Percentiles rank a stretch among this genome's conserved stretches.
These are phyloP conservation scores for Glycine latifolia DNA, from an alignment of 306 rosid species.

Conservation along the genomic window DNA sequence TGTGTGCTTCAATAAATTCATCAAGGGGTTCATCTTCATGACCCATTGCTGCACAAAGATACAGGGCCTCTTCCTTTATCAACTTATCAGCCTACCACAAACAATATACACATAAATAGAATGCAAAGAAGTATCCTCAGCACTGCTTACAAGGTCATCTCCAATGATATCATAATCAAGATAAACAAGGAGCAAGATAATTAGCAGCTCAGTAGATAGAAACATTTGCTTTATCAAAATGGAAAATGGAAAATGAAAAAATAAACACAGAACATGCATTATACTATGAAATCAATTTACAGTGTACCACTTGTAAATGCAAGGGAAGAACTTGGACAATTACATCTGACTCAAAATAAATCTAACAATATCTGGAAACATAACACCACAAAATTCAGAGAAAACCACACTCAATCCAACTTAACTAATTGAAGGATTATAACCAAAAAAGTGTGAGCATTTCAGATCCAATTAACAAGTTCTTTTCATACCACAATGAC, in stretches of 20 bases:
- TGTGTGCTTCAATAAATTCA: slow-evolving; percentile 87
- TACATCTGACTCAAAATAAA: slow-evolving; percentile 7
- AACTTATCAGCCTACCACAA: slow-evolving; percentile 71
- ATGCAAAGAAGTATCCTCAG: background rate
- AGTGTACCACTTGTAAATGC: background rate
- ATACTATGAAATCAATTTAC: background rate
- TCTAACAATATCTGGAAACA: slow-evolving; percentile 5
- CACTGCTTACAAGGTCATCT: slow-evolving; percentile 2
- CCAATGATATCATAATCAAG: background rate
- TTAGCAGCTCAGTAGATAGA: background rate
- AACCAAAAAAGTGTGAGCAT: background rate
- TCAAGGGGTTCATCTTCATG: slow-evolving; percentile 77
- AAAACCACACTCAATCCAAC: background rate
- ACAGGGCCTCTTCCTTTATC: slow-evolving; percentile 72
- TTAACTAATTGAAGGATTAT: slow-evolving; percentile 17
- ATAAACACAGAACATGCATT: background rate
- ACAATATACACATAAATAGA: slow-evolving; percentile 9
- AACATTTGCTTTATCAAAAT: background rate
- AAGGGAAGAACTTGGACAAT: background rate
- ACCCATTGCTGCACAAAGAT: slow-evolving; percentile 79
- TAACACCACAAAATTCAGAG: slow-evolving; percentile 29
- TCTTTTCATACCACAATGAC: no score
- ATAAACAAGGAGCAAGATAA: background rate
- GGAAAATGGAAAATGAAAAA: background rate
- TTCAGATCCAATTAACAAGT: background rate